Percentiles rank a stretch among this genome's conserved stretches.
These are phyloP conservation scores for Alternaria viburni DNA, from an alignment of 2,329 filamentous ascomycete species.

Conservation along the genomic window DNA sequence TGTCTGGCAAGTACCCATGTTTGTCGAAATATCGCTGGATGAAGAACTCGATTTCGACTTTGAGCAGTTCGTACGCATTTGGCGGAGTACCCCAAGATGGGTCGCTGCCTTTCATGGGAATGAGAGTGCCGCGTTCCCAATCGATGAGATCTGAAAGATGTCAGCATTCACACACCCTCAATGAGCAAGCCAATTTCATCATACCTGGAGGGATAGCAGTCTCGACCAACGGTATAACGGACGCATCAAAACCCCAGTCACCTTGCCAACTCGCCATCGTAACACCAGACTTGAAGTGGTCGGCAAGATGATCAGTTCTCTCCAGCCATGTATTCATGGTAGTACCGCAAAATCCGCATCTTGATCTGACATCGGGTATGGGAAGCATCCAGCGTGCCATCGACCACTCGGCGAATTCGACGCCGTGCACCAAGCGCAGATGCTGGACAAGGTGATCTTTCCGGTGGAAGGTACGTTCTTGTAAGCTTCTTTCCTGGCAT, in stretches of 20 bases:
- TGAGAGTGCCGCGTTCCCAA: slow-evolving; percentile 24
- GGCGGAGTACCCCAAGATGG: slow-evolving; percentile 28
- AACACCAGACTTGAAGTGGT: slow-evolving; percentile 32
- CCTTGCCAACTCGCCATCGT: slow-evolving; percentile 38
- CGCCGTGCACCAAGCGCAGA: slow-evolving; percentile 30
- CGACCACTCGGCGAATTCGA: slow-evolving; percentile 42
- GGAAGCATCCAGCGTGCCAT: slow-evolving; percentile 36
- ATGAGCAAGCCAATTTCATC: neutral
- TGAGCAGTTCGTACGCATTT: slow-evolving; percentile 34
- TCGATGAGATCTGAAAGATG: slow-evolving; percentile 25
- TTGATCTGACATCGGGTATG: slow-evolving; percentile 26
- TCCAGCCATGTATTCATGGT: slow-evolving; percentile 30
- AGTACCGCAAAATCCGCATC: slow-evolving; percentile 34
- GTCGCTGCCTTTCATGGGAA: slow-evolving; percentile 30
- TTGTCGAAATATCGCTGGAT: slow-evolving; percentile 32
- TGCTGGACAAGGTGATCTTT: slow-evolving; percentile 41
- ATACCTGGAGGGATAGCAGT: slow-evolving; percentile 32
- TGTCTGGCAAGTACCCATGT: slow-evolving; percentile 23
- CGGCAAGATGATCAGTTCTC: slow-evolving; percentile 31
- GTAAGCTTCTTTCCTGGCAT: slow-evolving; percentile 27
- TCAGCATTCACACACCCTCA: neutral
- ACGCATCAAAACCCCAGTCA: slow-evolving; percentile 32
- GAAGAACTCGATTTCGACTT: slow-evolving; percentile 30
- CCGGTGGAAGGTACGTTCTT: slow-evolving; percentile 35
- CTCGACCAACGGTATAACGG: slow-evolving; percentile 16